Evolutionary conservation across 805 yeast genomes (phyloP), one percentile per base, ranked within the genome.

Genomic region (Saitoella complicata): DNA sequence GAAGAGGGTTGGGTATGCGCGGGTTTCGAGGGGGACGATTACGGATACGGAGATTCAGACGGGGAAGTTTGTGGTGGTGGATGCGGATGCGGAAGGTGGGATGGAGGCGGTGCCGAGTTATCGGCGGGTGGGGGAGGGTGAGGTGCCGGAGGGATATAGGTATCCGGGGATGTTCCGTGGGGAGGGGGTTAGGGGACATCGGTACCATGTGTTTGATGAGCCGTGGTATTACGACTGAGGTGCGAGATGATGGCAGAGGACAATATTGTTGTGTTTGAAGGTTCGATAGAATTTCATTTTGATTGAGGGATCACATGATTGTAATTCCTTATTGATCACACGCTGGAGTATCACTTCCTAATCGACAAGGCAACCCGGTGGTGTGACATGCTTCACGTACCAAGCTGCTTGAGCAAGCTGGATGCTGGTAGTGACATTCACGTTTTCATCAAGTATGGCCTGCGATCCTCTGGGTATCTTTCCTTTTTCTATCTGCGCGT

Each of bases 21-120:
- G 98, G 60, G 80, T 91, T 38, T 78, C 93, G 40, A 75, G 98
- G 57, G 84, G 91, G 6, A 78, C 95, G 0, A 87, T 91, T 53
- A 91, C 98, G 0, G 98, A 91, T 59, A 91, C 98, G 2, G 98
- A 91, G 62, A 73, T 91, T 44, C 98, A 91, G 67, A 80, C 84
- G 13, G 98, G 94, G 41, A 87, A 91, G 60, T 91, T 91, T 68
- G 76, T 76, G 53, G 69, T 82, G 33, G 21, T 32, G 5, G 6
- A 32, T 3, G 32, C 30, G n/a, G 10, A 12, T n/a, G 43, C 11
- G 6, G 9, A 21, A 13, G 34, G 32, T 11, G 66, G 59, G 33
- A 61, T 57, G 9, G 55, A 52, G 38, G 67, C 67, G 29, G 62
- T 69, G 46, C 78, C 80, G 53, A 71, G 76, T 5, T 73, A 78